Conservation (phyloP, 2,329 filamentous ascomycete genomes). For the Fusarium sacchari region DNA sequence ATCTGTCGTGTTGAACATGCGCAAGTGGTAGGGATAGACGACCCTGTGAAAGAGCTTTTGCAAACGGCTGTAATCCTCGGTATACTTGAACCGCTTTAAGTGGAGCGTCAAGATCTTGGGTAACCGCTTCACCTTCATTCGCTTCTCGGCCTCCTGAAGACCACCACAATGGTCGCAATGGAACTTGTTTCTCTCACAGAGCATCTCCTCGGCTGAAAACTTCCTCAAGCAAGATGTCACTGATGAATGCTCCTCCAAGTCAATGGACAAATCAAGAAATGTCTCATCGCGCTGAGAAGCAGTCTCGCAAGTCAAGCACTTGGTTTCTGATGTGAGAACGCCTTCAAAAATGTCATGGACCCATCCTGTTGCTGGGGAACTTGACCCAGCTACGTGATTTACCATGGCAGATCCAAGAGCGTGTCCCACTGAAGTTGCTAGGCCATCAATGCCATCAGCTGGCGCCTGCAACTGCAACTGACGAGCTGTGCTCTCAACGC, state of each 20-base stretch:
- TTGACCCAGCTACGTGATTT: constrained; percentile 55
- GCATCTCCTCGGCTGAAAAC: constrained; percentile 98
- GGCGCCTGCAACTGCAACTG: constrained; percentile 58
- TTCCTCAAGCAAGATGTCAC: constrained; percentile 95
- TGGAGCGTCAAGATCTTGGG: constrained; percentile 93
- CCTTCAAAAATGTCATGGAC: constrained; percentile 98
- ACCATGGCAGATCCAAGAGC: constrained; percentile 47
- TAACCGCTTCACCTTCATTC: constrained; percentile 98
- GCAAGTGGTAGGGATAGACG: constrained; percentile 95
- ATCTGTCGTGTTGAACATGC: constrained; percentile 97
- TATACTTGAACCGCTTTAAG: constrained; percentile 98
- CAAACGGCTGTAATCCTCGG: constrained; percentile 89
- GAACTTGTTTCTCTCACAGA: constrained; percentile 98
- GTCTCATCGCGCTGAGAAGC: constrained; percentile 95
- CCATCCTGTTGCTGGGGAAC: constrained; percentile 79
- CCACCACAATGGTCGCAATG: constrained; percentile 98
- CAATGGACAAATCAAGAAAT: constrained; percentile 94
- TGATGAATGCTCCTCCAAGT: constrained; percentile 93
- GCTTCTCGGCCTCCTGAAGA: constrained; percentile 95
- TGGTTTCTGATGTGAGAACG: constrained; percentile 92
- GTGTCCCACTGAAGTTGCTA: constrained; percentile 63
- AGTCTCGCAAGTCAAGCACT: constrained; percentile 95
- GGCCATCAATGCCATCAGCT: constrained; percentile 47
- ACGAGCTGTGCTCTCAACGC: constrained; percentile 88
- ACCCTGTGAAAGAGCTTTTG: constrained; percentile 98